A percentile compares a stretch with the other conserved stretches of the same genome.
These are phyloP conservation scores for Russula ochroleuca DNA, from an alignment of 768 basidiomycete genomes.

Conservation along the genomic window DNA sequence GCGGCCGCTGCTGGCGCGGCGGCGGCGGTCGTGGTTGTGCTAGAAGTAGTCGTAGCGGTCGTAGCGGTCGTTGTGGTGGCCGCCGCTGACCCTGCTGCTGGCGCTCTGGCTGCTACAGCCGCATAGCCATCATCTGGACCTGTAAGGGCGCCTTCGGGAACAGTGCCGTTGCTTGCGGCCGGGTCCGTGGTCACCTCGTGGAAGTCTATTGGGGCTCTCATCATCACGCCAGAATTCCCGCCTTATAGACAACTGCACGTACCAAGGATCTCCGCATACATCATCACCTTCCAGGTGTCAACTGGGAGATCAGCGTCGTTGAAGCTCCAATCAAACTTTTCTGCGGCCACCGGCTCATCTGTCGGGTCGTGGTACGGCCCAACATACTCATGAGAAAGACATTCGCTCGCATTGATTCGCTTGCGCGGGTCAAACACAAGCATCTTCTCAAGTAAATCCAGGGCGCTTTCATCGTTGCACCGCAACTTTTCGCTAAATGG, in stretches of 20 bases:
- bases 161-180: constrained; percentile 32
- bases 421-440: constrained; percentile 97
- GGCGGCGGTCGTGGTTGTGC: background rate
- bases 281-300: constrained; percentile 99
- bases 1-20: background rate
- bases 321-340: constrained; percentile 99
- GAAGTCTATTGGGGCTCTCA: constrained; percentile 52
- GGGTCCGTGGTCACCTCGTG: constrained; percentile 65
- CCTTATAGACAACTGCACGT: constrained; percentile 31
- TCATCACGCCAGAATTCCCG: background rate
- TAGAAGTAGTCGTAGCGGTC: background rate
- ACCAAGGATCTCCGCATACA: constrained; percentile 99
- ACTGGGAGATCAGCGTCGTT: constrained; percentile 98
- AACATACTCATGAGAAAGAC: constrained; percentile 90
- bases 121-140: constrained; percentile 47
- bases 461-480: constrained; percentile 82
- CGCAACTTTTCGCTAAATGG: constrained; percentile 93
- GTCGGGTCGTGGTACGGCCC: constrained; percentile 97
- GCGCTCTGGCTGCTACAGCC: background rate
- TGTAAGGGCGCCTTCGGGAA: constrained; percentile 64
- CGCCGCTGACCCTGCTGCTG: background rate
- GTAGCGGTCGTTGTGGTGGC: background rate
- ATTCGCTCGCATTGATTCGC: constrained; percentile 89
- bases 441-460: constrained; percentile 98
- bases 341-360: constrained; percentile 89